Conservation (phyloP, 371 early-diverging fungal genomes). For the Saksenaea vasiformis region DNA sequence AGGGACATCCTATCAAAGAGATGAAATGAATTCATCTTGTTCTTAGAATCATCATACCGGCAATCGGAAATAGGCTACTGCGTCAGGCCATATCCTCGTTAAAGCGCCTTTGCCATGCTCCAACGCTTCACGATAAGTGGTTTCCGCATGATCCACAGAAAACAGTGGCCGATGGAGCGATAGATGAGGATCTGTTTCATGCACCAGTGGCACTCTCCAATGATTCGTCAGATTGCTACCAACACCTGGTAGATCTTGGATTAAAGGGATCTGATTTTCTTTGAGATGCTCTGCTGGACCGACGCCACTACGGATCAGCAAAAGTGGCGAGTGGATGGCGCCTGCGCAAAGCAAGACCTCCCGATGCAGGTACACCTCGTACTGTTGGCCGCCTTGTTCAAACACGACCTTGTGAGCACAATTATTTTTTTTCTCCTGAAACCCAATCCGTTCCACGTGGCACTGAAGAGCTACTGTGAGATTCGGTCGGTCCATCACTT, state of each 20-base stretch:
- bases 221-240: conserved; percentile 45
- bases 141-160: conserved; percentile 6
- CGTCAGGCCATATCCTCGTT: conserved; percentile 27
- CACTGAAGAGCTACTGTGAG: conserved; percentile 22
- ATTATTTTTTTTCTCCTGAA: conserved; percentile 18
- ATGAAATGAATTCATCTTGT: neutral
- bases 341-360: conserved; percentile 45
- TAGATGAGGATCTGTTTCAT: conserved; percentile 20
- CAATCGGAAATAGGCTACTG: conserved; percentile 34
- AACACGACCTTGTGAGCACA: conserved; percentile 15
- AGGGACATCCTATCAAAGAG: conserved; percentile 18
- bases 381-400: neutral
- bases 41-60: conserved; percentile 6
- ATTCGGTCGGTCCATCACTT: conserved; percentile 15
- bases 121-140: neutral
- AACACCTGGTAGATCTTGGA: conserved; percentile 36
- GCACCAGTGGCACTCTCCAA: conserved; percentile 23
- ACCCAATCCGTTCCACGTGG: conserved; percentile 14
- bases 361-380: conserved; percentile 14
- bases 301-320: conserved; percentile 23
- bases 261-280: conserved; percentile 13
- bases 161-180: conserved; percentile 18
- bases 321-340: conserved; percentile 37
- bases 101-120: conserved; percentile 21
- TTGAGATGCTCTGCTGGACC: conserved; percentile 29